Conservation (phyloP, 352 stramenopile genomes). For the Globisporangium paroecandrum region DNA sequence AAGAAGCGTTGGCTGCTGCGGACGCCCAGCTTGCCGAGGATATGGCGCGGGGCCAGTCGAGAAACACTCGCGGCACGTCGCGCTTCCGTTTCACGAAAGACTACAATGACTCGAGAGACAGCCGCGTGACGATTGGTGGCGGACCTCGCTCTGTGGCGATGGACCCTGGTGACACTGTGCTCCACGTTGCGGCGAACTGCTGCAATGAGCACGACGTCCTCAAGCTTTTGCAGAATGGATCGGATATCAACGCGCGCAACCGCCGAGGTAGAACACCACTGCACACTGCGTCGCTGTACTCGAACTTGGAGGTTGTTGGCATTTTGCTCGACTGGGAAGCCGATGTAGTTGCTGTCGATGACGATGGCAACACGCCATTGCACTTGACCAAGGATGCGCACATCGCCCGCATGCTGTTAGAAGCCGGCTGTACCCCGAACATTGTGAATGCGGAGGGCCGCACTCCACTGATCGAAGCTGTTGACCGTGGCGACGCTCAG, state of each 20-base stretch:
- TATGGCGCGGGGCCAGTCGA: slow-evolving; percentile 17
- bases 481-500: slow-evolving; percentile 66
- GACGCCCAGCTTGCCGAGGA: slow-evolving; percentile 24
- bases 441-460: slow-evolving; percentile 80
- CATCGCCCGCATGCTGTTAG: slow-evolving; percentile 75
- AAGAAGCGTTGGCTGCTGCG: slow-evolving; percentile 28
- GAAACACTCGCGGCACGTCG: slow-evolving; percentile 41
- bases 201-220: slow-evolving; percentile 85
- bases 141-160: slow-evolving; percentile 75
- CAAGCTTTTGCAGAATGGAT: slow-evolving; percentile 83
- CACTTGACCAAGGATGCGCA: slow-evolving; percentile 77
- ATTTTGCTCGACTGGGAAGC: slow-evolving; percentile 82
- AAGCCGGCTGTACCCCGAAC: slow-evolving; percentile 79
- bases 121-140: slow-evolving; percentile 33
- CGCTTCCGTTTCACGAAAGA: slow-evolving; percentile 85
- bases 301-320: slow-evolving; percentile 77
- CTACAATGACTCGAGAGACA: slow-evolving; percentile 49
- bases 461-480: slow-evolving; percentile 74
- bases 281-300: slow-evolving; percentile 78
- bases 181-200: slow-evolving; percentile 85
- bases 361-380: slow-evolving; percentile 82
- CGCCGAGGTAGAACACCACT: slow-evolving; percentile 72
- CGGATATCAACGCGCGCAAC: slow-evolving; percentile 83
- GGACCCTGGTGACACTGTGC: slow-evolving; percentile 82
- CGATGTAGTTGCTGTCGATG: slow-evolving; percentile 72